Evolutionary conservation across 2,329 filamentous ascomycete genomes (phyloP).

Genomic region (Ophiognomonia clavigignenti-juglandacearum): DNA sequence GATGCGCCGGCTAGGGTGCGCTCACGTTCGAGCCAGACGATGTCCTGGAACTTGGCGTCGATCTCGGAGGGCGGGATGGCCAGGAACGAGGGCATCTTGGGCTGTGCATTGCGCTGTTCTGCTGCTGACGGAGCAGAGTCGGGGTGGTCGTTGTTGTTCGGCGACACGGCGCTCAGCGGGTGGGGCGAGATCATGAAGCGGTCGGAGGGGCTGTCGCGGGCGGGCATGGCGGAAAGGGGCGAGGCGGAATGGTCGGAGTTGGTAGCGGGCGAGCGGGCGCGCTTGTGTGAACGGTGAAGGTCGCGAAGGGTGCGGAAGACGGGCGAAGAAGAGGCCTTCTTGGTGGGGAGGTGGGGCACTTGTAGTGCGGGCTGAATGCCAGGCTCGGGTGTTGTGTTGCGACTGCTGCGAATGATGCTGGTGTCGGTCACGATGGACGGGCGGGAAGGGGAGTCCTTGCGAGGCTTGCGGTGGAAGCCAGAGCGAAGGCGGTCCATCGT

Average conservation of each 20-base stretch:
- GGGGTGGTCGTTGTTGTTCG: slow-evolving; percentile 6
- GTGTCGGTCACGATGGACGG: slow-evolving; percentile 14
- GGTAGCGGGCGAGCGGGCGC: slow-evolving; percentile 37
- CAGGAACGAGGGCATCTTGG: slow-evolving; percentile 35
- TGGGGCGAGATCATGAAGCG: slow-evolving; percentile 16
- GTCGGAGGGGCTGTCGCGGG: slow-evolving; percentile 29
- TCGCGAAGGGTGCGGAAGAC: slow-evolving; percentile 39
- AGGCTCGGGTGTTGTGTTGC: slow-evolving; percentile 15
- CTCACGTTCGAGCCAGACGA: slow-evolving; percentile 48
- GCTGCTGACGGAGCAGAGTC: neutral
- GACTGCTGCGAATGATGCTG: slow-evolving; percentile 5
- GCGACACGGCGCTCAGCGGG: neutral
- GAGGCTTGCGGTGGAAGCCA: slow-evolving; percentile 16
- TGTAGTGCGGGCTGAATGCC: slow-evolving; percentile 7
- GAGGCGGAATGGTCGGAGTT: slow-evolving; percentile 20
- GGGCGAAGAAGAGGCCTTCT: slow-evolving; percentile 20
- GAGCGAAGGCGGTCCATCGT: slow-evolving; percentile 17
- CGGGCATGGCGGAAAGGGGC: slow-evolving; percentile 17
- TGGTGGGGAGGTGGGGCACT: slow-evolving; percentile 11
- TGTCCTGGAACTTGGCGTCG: slow-evolving; percentile 45
- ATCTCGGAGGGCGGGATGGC: slow-evolving; percentile 37
- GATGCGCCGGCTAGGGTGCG: slow-evolving; percentile 36
- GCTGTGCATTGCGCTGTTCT: slow-evolving; percentile 7
- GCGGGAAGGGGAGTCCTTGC: slow-evolving; percentile 13
- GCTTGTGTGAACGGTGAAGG: slow-evolving; percentile 41